Conservation (phyloP, 192 early-diverging fungal species). For the Dimargaris cristalligena region DNA sequence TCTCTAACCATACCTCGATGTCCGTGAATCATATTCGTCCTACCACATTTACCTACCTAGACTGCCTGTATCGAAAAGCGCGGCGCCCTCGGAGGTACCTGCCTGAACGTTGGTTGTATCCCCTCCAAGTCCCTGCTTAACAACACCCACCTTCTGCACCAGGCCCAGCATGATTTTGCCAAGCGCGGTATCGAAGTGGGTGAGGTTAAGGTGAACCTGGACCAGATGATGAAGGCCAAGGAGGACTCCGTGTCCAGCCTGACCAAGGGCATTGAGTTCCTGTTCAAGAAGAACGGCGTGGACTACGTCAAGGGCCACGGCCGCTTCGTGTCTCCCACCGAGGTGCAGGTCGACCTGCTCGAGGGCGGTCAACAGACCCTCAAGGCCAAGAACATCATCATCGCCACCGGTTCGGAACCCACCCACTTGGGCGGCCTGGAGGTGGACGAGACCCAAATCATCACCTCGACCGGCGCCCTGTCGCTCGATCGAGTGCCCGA, state of each 20-base stretch:
- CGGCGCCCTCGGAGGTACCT: slow-evolving; percentile 90
- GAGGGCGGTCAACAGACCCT: slow-evolving; percentile 58
- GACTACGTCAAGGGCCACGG: slow-evolving; percentile 91
- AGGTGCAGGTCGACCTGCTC: slow-evolving; percentile 62
- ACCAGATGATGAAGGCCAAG: slow-evolving; percentile 80
- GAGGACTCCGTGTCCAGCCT: slow-evolving; percentile 71
- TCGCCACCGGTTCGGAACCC: slow-evolving; percentile 94
- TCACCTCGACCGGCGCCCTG: slow-evolving; percentile 96
- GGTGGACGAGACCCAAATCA: slow-evolving; percentile 88
- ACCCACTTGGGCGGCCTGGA: slow-evolving; percentile 86
- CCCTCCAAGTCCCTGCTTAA: slow-evolving; percentile 97
- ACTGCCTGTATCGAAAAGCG: slow-evolving; percentile 94
- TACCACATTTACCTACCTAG: slow-evolving; percentile 31
- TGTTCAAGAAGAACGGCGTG: slow-evolving; percentile 98
- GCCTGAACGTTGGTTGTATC: slow-evolving; percentile 98
- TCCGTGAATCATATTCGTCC: no score
- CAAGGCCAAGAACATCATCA: slow-evolving; percentile 91
- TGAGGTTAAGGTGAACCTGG: slow-evolving; percentile 71
- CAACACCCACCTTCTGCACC: slow-evolving; percentile 95
- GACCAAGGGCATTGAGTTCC: slow-evolving; percentile 79
- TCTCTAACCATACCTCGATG: no score
- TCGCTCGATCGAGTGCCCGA: slow-evolving; percentile 85
- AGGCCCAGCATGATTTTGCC: slow-evolving; percentile 79
- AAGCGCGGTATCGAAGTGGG: slow-evolving; percentile 85
- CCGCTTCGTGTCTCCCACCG: slow-evolving; percentile 54